phyloP scores from a whole-genome alignment of 129 eudicot species.

The Artemisia tridentata region DNA sequence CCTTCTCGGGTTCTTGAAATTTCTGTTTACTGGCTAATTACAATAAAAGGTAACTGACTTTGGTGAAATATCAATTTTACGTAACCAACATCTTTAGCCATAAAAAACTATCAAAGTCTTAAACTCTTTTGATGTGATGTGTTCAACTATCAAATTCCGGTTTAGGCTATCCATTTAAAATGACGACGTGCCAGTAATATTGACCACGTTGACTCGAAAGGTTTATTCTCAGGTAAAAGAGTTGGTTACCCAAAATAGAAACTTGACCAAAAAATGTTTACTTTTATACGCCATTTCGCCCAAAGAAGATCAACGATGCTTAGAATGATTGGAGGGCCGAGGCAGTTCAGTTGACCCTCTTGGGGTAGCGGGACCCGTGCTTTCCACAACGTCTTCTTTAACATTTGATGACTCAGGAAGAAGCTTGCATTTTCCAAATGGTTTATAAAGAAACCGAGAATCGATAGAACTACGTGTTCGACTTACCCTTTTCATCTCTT shows the following conservation, averaged over 20 bases:
- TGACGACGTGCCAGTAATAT: too few relatives aligned
- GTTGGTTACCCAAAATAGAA: too few relatives aligned
- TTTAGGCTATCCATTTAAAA: too few relatives aligned
- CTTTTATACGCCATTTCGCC: conserved; percentile 1
- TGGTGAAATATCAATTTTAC: too few relatives aligned
- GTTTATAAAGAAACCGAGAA: conserved; percentile 51
- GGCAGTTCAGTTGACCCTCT: conserved; percentile 62
- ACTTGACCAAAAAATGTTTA: too few relatives aligned
- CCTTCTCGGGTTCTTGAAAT: conserved; percentile 14
- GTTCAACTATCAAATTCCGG: too few relatives aligned
- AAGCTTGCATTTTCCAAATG: conserved; percentile 59
- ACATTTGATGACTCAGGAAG: conserved; percentile 64
- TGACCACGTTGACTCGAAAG: too few relatives aligned
- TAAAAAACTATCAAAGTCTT: too few relatives aligned
- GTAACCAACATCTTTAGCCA: too few relatives aligned
- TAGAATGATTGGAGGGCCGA: conserved; percentile 42
- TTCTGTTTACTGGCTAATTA: conserved; percentile 6
- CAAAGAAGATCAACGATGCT: conserved; percentile 38
- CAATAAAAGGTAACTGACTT: too few relatives aligned
- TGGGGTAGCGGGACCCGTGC: conserved; percentile 59
- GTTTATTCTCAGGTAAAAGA: too few relatives aligned
- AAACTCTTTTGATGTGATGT: too few relatives aligned
- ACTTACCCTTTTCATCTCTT: conserved; percentile 61
- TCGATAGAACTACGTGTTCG: conserved; percentile 54
- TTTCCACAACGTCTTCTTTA: conserved; percentile 43